A percentile compares a stretch with the other conserved stretches of the same genome.
These are phyloP conservation scores for Candida boleticola DNA, from an alignment of 805 yeast species.

Conservation along the genomic window DNA sequence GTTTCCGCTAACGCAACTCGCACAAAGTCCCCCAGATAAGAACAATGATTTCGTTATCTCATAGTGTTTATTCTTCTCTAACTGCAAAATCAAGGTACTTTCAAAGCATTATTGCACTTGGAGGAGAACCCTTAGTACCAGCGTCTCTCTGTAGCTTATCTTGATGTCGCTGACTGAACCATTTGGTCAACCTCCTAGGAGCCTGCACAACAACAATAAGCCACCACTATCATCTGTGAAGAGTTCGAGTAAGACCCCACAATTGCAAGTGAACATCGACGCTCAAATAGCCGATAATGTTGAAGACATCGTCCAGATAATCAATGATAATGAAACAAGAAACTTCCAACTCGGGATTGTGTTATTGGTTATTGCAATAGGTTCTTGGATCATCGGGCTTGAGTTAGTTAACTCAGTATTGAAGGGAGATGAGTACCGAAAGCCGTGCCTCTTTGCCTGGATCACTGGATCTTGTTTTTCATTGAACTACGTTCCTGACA, in stretches of 20 bases:
- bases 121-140: too few relatives aligned
- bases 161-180: too few relatives aligned
- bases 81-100: too few relatives aligned
- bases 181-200: too few relatives aligned
- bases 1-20: too few relatives aligned
- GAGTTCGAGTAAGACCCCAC: neutral
- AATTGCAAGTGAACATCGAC: conserved; percentile 2
- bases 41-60: too few relatives aligned
- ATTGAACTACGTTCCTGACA: conserved; percentile 44
- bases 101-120: too few relatives aligned
- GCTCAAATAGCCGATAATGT: conserved; percentile 15
- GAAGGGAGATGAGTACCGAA: conserved; percentile 46
- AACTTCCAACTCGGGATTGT: conserved; percentile 46
- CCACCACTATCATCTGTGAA: too few relatives aligned
- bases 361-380: conserved; percentile 39
- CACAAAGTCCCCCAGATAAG: too few relatives aligned
- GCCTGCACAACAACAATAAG: too few relatives aligned
- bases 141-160: too few relatives aligned
- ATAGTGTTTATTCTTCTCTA: too few relatives aligned
- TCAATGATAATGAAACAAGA: conserved; percentile 39
- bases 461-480: conserved; percentile 48
- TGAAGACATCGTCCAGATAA: conserved; percentile 28
- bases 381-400: conserved; percentile 48
- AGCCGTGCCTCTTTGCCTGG: conserved; percentile 48
- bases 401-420: conserved; percentile 49